These are phyloP conservation scores for Kluyveromyces wickerhamii DNA, from an alignment of 805 yeast genomes.

Conservation along the genomic window DNA sequence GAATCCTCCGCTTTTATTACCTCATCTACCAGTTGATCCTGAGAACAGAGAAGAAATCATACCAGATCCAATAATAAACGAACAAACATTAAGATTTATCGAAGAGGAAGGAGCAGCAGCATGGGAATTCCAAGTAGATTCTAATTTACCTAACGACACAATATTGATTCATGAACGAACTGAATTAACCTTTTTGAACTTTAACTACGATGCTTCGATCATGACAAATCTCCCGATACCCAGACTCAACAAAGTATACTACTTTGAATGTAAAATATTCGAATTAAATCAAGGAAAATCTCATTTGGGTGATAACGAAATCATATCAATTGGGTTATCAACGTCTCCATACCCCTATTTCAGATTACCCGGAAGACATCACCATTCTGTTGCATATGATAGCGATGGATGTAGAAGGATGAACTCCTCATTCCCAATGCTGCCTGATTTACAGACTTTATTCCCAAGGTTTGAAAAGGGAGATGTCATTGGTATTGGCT, in stretches of 20 bases:
- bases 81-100: constrained; percentile 38
- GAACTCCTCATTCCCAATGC: constrained; percentile 61
- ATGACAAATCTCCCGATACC: constrained; percentile 85
- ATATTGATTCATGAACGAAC: constrained; percentile 56
- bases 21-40: constrained; percentile 22
- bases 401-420: constrained; percentile 73
- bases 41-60: constrained; percentile 8
- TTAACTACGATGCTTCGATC: constrained; percentile 54
- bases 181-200: constrained; percentile 49
- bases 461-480: constrained; percentile 65
- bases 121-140: constrained; percentile 69
- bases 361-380: constrained; percentile 86
- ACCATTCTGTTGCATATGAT: constrained; percentile 80
- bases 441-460: constrained; percentile 39
- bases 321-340: constrained; percentile 69
- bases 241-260: constrained; percentile 71
- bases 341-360: constrained; percentile 90
- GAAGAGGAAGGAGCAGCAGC: constrained; percentile 87
- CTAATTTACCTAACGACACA: constrained; percentile 46
- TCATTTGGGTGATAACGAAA: constrained; percentile 32
- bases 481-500: constrained; percentile 91
- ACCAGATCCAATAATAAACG: constrained; percentile 30
- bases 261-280: constrained; percentile 81
- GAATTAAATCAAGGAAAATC: constrained; percentile 47
- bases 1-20: constrained; percentile 39